Evolutionary conservation across 2,329 filamentous ascomycete genomes (phyloP).

Genomic region (Trichoderma aggressivum): DNA sequence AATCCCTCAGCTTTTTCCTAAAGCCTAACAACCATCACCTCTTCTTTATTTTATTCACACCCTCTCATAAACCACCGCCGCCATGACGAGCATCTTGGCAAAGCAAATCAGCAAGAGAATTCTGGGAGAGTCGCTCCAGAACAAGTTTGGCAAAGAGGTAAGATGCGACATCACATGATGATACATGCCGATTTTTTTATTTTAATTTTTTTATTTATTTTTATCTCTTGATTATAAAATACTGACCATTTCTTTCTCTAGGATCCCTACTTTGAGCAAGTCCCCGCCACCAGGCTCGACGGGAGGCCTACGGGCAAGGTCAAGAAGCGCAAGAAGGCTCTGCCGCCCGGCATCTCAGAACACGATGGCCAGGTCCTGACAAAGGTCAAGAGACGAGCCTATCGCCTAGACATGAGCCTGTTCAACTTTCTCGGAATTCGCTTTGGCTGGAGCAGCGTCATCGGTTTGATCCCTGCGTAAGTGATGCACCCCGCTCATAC

Average conservation of each 20-base stretch:
- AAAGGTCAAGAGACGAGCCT: slow-evolving; percentile 80
- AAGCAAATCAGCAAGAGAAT: slow-evolving; percentile 57
- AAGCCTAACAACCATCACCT: not conserved
- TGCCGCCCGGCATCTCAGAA: slow-evolving; percentile 76
- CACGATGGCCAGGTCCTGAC: slow-evolving; percentile 81
- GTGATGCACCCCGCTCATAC: slow-evolving; percentile 33
- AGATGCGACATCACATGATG: slow-evolving; percentile 13
- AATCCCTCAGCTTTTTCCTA: not conserved
- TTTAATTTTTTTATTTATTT: not conserved
- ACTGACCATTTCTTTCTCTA: slow-evolving; percentile 39
- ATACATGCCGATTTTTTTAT: not conserved
- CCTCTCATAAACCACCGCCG: slow-evolving; percentile 5
- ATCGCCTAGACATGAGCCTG: slow-evolving; percentile 78
- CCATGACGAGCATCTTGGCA: slow-evolving; percentile 52
- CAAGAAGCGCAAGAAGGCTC: slow-evolving; percentile 81
- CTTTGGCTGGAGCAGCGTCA: slow-evolving; percentile 86
- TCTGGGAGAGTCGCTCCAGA: slow-evolving; percentile 53
- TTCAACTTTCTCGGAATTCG: slow-evolving; percentile 78
- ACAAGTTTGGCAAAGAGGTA: slow-evolving; percentile 58
- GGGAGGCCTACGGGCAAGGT: slow-evolving; percentile 65
- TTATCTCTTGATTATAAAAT: not conserved
- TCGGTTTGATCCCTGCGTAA: slow-evolving; percentile 79
- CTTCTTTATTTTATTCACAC: not conserved
- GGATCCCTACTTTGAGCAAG: slow-evolving; percentile 87
- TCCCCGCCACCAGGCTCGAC: slow-evolving; percentile 68